phyloP scores from a whole-genome alignment of 2,329 filamentous ascomycete genomes.

The Drechmeria coniospora region DNA sequence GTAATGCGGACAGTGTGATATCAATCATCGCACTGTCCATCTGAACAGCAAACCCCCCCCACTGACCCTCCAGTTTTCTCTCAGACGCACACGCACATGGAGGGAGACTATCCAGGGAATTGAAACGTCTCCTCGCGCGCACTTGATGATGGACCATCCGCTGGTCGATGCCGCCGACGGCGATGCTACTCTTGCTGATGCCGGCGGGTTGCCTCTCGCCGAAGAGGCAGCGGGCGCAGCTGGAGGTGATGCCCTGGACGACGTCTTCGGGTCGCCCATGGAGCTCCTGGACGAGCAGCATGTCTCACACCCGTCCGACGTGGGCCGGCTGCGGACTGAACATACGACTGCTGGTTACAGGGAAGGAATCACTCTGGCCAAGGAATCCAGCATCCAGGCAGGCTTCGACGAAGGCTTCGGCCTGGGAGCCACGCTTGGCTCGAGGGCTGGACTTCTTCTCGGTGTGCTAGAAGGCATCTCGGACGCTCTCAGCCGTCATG shows the following conservation, averaged over 20 bases:
- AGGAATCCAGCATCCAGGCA: slow-evolving; percentile 60
- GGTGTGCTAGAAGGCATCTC: slow-evolving; percentile 63
- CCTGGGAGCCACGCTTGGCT: slow-evolving; percentile 67
- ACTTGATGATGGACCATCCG: too few relatives aligned
- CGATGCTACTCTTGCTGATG: too few relatives aligned
- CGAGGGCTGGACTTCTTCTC: slow-evolving; percentile 57
- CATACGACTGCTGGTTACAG: slow-evolving; percentile 82
- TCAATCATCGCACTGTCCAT: too few relatives aligned
- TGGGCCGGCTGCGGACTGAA: slow-evolving; percentile 56
- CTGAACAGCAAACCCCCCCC: too few relatives aligned
- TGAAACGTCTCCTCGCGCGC: too few relatives aligned
- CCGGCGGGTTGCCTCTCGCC: too few relatives aligned
- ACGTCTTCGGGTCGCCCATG: slow-evolving; percentile 19
- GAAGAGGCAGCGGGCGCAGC: too few relatives aligned
- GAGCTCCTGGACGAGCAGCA: slow-evolving; percentile 4
- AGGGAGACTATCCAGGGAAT: too few relatives aligned
- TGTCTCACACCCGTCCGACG: slow-evolving; percentile 40
- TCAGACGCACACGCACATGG: too few relatives aligned
- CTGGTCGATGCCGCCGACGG: too few relatives aligned
- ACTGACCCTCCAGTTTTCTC: too few relatives aligned
- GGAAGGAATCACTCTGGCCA: slow-evolving; percentile 66
- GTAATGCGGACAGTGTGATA: too few relatives aligned
- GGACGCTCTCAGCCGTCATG: slow-evolving; percentile 23
- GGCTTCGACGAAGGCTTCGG: slow-evolving; percentile 88
- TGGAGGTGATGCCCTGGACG: slow-evolving; percentile 15